Conservation (phyloP, 305 asterid genomes). For the Fraxinus angustifolia region DNA sequence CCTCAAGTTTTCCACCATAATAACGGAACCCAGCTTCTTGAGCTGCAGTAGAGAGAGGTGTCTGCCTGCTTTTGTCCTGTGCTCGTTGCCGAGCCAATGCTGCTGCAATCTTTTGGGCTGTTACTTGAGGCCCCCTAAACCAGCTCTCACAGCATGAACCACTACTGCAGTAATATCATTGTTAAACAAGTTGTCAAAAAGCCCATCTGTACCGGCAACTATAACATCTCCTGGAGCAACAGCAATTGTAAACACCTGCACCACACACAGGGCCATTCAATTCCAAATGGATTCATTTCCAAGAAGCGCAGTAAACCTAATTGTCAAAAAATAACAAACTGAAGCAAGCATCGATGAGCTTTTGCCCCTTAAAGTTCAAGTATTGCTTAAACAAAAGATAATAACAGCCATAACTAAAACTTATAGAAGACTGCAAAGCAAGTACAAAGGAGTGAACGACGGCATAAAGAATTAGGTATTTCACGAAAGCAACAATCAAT, state of each 20-base stretch:
- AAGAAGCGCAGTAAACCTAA: not conserved
- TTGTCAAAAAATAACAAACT: not conserved
- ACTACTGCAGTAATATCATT: slow-evolving; percentile 80
- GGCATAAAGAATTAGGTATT: not conserved
- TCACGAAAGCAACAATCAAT: not conserved
- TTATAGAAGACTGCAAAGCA: not conserved
- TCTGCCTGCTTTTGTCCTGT: slow-evolving; percentile 79
- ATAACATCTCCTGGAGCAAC: slow-evolving; percentile 96
- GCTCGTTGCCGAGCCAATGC: slow-evolving; percentile 97
- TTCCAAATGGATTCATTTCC: slow-evolving; percentile 8
- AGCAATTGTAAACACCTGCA: slow-evolving; percentile 76
- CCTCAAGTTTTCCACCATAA: slow-evolving; percentile 79
- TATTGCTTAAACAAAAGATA: not conserved
- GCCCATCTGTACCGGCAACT: slow-evolving; percentile 94
- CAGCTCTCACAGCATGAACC: slow-evolving; percentile 82
- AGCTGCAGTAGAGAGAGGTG: slow-evolving; percentile 98
- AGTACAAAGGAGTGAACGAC: not conserved
- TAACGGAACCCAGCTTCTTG: slow-evolving; percentile 96
- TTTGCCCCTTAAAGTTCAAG: not conserved
- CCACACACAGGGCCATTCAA: slow-evolving; percentile 19
- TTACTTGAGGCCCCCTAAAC: slow-evolving; percentile 80
- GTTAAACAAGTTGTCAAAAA: slow-evolving; percentile 86
- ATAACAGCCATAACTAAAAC: not conserved
- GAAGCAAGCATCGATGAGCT: not conserved
- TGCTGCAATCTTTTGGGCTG: slow-evolving; percentile 93